Percentiles rank a stretch among this genome's conserved stretches.
These are phyloP conservation scores for Mycosphaerelloides madeirae DNA, from an alignment of 2,329 filamentous ascomycete species.

Conservation along the genomic window DNA sequence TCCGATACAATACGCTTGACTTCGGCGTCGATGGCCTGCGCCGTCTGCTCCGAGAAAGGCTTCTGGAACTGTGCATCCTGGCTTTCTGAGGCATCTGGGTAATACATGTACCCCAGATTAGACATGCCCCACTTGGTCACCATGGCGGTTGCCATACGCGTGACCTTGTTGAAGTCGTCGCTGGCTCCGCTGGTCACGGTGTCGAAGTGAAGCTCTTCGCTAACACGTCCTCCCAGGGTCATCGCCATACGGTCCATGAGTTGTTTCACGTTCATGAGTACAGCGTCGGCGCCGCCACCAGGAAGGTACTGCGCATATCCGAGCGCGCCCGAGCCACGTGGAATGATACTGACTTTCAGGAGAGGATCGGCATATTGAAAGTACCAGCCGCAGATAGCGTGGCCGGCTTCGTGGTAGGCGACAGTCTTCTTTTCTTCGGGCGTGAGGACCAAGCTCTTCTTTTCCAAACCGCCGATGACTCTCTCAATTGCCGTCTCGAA, in stretches of 20 bases:
- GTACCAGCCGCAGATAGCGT: conserved; percentile 98
- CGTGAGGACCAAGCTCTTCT: conserved; percentile 90
- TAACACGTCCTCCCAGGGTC: conserved; percentile 92
- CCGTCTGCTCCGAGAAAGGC: conserved; percentile 92
- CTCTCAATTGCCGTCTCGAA: conserved; percentile 98
- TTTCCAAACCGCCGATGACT: conserved; percentile 92
- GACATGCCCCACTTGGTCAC: conserved; percentile 99
- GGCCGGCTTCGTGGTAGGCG: conserved; percentile 95
- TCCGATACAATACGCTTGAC: conserved; percentile 87
- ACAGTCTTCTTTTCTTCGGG: conserved; percentile 94
- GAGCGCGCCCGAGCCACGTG: conserved; percentile 84
- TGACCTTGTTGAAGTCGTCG: conserved; percentile 98
- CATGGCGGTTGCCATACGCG: conserved; percentile 92
- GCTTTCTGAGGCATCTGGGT: conserved; percentile 54
- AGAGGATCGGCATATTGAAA: conserved; percentile 94
- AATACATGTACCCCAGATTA: conserved; percentile 89
- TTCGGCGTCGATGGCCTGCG: conserved; percentile 84
- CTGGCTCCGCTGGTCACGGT: conserved; percentile 92
- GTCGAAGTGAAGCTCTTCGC: conserved; percentile 93
- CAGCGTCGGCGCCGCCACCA: conserved; percentile 80
- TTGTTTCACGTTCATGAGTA: conserved; percentile 92
- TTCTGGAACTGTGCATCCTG: conserved; percentile 70
- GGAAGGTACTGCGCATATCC: conserved; percentile 98
- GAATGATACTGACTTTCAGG: conserved; percentile 97
- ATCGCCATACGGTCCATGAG: conserved; percentile 99